Conservation (phyloP, 2,329 filamentous ascomycete species). For the Plenodomus biglobosus region DNA sequence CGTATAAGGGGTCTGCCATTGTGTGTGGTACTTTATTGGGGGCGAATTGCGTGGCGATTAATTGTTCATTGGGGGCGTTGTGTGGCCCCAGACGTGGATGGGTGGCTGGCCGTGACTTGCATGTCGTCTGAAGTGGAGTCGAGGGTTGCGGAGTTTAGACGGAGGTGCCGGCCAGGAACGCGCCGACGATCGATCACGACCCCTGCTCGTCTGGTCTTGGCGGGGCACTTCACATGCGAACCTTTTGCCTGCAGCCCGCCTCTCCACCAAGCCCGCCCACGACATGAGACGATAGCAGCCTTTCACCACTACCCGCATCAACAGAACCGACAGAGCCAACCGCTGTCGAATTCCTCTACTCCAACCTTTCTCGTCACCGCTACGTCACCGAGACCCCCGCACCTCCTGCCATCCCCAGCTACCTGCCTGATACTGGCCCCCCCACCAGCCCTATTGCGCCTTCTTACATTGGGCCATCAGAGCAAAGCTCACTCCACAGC, state of each 20-base stretch:
- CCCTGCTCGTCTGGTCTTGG: constrained; percentile 1
- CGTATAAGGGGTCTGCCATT: constrained; percentile 66
- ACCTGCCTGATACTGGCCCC: constrained; percentile 25
- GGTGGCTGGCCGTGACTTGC: too few species aligned
- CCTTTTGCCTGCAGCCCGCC: constrained; percentile 7
- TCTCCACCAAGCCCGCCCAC: constrained; percentile 11
- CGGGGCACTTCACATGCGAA: constrained; percentile 7
- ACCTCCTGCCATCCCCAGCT: constrained; percentile 6
- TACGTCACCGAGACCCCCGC: constrained; percentile 20
- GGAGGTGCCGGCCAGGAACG: constrained; percentile 5
- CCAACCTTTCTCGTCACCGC: constrained; percentile 13
- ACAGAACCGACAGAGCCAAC: not conserved
- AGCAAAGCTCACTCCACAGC: not conserved
- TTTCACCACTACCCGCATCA: not conserved
- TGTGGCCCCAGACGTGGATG: not conserved
- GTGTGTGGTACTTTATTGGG: too few species aligned
- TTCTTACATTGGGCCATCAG: not conserved
- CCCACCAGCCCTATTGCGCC: constrained; percentile 18
- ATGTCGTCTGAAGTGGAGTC: constrained; percentile 14
- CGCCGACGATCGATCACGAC: not conserved
- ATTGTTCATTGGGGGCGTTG: not conserved
- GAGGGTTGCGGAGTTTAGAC: not conserved
- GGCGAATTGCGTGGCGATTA: too few species aligned
- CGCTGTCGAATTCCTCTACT: not conserved
- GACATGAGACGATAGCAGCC: constrained; percentile 2